phyloP scores from a whole-genome alignment of 75 land plant species.

The Ceratopteris richardii region DNA sequence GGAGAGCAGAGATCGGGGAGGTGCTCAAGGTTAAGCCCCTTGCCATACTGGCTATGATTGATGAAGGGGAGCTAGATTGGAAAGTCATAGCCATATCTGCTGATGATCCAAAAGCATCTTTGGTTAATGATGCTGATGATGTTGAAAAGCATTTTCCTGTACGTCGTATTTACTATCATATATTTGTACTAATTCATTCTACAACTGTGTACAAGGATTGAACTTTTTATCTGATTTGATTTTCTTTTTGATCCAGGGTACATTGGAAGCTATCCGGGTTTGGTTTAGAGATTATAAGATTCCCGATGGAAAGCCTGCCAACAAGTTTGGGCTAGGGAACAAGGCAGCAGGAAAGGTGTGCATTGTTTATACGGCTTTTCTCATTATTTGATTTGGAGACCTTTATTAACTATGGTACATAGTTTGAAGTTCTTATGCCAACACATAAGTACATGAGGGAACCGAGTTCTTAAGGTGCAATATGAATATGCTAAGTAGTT shows the following conservation, averaged over 20 bases:
- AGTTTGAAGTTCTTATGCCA: too few species aligned
- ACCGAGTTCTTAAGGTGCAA: too few species aligned
- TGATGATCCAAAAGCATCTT: slow-evolving; percentile 87
- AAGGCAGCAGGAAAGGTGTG: slow-evolving; percentile 82
- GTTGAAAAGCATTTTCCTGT: slow-evolving; percentile 97
- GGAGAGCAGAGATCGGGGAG: slow-evolving; percentile 56
- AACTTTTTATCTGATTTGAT: neutral
- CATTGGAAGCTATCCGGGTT: slow-evolving; percentile 80
- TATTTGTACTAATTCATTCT: neutral
- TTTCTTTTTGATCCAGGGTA: slow-evolving; percentile 45
- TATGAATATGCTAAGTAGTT: too few species aligned
- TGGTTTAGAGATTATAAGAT: slow-evolving; percentile 99
- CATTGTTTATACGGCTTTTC: too few species aligned
- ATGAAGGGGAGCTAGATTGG: slow-evolving; percentile 99
- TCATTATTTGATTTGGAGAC: too few species aligned
- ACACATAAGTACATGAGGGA: too few species aligned
- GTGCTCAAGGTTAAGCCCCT: slow-evolving; percentile 85
- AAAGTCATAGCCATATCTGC: slow-evolving; percentile 90
- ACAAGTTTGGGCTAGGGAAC: slow-evolving; percentile 91
- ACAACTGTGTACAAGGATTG: too few species aligned
- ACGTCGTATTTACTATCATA: neutral
- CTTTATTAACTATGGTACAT: too few species aligned
- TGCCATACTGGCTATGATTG: slow-evolving; percentile 93
- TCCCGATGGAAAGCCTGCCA: slow-evolving; percentile 97
- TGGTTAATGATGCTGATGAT: slow-evolving; percentile 77